Conservation (phyloP, 2,329 filamentous ascomycete genomes). For the Alternaria sp. region DNA sequence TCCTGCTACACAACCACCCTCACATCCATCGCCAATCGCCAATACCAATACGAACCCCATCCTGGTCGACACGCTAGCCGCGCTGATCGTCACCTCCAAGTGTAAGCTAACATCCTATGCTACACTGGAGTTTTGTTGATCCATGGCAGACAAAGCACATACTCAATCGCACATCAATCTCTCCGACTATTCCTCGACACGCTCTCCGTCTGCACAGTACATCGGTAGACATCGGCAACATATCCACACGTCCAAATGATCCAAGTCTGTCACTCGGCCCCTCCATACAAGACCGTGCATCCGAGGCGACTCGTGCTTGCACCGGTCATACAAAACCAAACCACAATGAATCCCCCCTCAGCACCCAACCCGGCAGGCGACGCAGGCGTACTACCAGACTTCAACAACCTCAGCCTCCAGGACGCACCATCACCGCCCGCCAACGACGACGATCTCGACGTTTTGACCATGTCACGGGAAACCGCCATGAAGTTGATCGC, state of each 20-base stretch:
- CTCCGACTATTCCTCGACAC: constrained; percentile 7
- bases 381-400: constrained; percentile 48
- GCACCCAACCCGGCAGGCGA: constrained; percentile 51
- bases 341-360: constrained; percentile 42
- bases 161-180: not conserved
- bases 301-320: constrained; percentile 36
- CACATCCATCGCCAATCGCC: not conserved
- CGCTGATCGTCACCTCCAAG: constrained; percentile 3
- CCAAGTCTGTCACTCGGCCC: constrained; percentile 41
- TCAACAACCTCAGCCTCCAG: constrained; percentile 38
- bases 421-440: constrained; percentile 48
- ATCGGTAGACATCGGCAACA: constrained; percentile 34
- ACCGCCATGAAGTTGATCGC: constrained; percentile 82
- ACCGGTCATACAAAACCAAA: constrained; percentile 25
- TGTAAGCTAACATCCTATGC: constrained; percentile 5
- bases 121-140: not conserved
- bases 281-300: constrained; percentile 38
- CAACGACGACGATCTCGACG: constrained; percentile 62
- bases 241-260: constrained; percentile 35
- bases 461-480: constrained; percentile 74
- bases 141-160: not conserved
- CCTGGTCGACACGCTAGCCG: constrained; percentile 1
- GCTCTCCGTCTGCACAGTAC: constrained; percentile 5
- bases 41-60: not conserved
- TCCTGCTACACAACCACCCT: constrained; percentile 8